These are phyloP conservation scores for Paramecium sexaurelia DNA, from an alignment of 73 alveolate genomes.

Conservation along the genomic window DNA sequence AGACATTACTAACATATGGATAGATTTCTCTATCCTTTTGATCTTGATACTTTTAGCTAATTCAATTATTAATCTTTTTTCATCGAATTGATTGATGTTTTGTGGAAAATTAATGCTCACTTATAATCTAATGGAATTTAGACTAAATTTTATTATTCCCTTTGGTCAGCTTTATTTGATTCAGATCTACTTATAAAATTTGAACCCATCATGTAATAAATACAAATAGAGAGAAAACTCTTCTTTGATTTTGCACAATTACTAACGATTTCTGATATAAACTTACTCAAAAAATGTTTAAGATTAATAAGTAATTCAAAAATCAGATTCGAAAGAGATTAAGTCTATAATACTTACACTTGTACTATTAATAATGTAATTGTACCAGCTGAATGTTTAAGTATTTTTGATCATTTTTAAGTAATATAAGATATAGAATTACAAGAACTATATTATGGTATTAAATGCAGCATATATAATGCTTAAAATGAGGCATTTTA, in stretches of 20 bases:
- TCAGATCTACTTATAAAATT: not conserved
- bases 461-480: not conserved
- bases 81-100: not conserved
- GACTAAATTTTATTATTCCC: not conserved
- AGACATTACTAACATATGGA: not conserved
- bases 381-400: not conserved
- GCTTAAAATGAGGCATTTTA: slow-evolving; percentile 18
- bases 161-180: not conserved
- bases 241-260: not conserved
- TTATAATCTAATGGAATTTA: not conserved
- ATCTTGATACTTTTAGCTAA: not conserved
- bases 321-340: not conserved
- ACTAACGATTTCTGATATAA: not conserved
- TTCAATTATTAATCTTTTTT: not conserved
- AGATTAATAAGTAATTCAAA: not conserved
- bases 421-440: not conserved
- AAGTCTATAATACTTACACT: not conserved
- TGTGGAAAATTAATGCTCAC: not conserved
- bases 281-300: slow-evolving; percentile 6
- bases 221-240: not conserved
- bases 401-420: not conserved
- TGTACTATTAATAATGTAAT: not conserved
- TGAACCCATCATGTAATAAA: not conserved
- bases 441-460: not conserved
- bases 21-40: not conserved